A percentile compares a stretch with the other conserved stretches of the same genome.
Conservation (phyloP, 1,284 basidiomycete species). For the Heterobasidion irregulare region DNA sequence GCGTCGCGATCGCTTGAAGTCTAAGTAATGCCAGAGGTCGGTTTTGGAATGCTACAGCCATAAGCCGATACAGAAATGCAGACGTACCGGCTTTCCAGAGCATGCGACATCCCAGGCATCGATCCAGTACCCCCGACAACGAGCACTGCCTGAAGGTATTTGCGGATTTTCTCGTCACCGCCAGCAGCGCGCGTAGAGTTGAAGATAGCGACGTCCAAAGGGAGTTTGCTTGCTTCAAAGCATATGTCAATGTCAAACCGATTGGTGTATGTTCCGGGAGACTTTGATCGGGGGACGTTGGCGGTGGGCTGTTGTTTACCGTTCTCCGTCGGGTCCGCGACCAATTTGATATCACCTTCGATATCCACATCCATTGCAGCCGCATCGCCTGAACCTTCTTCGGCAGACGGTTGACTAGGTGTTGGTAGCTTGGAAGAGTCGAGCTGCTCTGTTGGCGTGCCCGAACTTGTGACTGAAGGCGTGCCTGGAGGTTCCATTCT, state of each 20-base stretch:
- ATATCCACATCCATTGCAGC: constrained; percentile 40
- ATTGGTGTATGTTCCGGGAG: background rate
- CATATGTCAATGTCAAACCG: constrained; percentile 58
- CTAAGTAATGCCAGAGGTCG: constrained; percentile 25
- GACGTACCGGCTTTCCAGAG: constrained; percentile 68
- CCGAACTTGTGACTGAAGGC: constrained; percentile 3
- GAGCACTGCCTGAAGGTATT: constrained; percentile 84
- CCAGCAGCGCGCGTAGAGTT: constrained; percentile 82
- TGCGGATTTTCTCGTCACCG: constrained; percentile 84
- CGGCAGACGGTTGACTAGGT: constrained; percentile 7
- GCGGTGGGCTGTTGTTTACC: constrained; percentile 6
- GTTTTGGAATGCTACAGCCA: background rate
- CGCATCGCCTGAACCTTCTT: constrained; percentile 19
- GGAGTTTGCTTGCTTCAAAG: constrained; percentile 84
- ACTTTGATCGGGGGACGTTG: constrained; percentile 11
- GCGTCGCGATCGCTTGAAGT: constrained; percentile 80
- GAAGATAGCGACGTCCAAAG: constrained; percentile 91
- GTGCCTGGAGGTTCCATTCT: background rate
- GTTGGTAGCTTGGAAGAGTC: constrained; percentile 9
- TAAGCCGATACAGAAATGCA: background rate
- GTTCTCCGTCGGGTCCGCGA: constrained; percentile 5
- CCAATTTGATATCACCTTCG: constrained; percentile 35
- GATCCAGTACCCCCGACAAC: constrained; percentile 80
- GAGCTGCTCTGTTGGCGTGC: constrained; percentile 8
- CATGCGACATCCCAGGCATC: constrained; percentile 70